Percentiles rank a stretch among this genome's conserved stretches.
These are phyloP conservation scores for Rhodamnia argentea DNA, from an alignment of 345 rosid species.

Conservation along the genomic window DNA sequence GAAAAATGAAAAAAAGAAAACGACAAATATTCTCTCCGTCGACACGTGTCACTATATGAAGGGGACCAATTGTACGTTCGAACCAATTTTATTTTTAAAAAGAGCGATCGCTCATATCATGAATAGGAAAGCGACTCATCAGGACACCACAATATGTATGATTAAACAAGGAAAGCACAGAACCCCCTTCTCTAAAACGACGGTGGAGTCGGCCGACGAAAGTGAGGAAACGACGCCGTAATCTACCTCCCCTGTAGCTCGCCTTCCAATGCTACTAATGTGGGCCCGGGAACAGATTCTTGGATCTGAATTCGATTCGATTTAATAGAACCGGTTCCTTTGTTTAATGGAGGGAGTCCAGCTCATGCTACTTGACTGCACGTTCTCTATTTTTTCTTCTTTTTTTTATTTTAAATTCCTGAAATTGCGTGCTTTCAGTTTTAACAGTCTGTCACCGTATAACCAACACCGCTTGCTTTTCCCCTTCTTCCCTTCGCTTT, in stretches of 20 bases:
- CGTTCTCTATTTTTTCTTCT: slow-evolving; percentile 7
- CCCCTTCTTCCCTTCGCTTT: background rate
- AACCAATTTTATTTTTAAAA: background rate
- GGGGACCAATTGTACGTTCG: background rate
- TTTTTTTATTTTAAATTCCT: background rate
- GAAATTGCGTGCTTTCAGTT: background rate
- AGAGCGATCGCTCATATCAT: background rate
- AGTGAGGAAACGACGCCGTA: background rate
- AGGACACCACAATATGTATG: too few relatives aligned
- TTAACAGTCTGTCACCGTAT: slow-evolving; percentile 8
- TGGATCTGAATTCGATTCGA: background rate
- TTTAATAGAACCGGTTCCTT: background rate
- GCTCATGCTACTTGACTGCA: slow-evolving; percentile 16
- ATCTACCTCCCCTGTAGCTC: background rate
- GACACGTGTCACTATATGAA: background rate
- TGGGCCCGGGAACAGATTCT: background rate
- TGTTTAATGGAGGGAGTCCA: background rate
- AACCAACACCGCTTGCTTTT: background rate
- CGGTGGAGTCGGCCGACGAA: background rate
- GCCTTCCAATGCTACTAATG: too few relatives aligned
- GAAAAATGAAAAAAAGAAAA: background rate
- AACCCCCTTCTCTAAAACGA: background rate
- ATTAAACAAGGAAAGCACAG: background rate
- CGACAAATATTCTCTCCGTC: background rate
- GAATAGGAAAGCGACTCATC: background rate